A percentile compares a stretch with the other conserved stretches of the same genome.
phyloP scores from a whole-genome alignment of 441 rosid species.

The Melastoma candidum region DNA sequence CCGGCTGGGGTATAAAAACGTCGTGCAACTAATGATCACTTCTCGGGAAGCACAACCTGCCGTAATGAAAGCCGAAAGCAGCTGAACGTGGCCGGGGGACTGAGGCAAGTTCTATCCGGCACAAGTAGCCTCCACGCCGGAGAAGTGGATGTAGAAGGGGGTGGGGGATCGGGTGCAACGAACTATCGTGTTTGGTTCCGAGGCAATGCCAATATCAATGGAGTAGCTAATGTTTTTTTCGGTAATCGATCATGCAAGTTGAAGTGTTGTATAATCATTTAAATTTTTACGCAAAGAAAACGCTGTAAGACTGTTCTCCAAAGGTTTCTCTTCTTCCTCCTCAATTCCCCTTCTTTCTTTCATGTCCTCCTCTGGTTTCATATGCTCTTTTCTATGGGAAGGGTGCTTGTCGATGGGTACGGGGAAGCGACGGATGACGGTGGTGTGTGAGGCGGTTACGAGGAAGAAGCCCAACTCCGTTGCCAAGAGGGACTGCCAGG shows the following conservation, averaged over 20 bases:
- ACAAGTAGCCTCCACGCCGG: no score
- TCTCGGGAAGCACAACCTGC: constrained; percentile 41
- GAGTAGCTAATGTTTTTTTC: no score
- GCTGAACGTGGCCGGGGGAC: constrained; percentile 18
- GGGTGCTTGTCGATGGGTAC: constrained; percentile 37
- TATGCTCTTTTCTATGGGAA: constrained; percentile 12
- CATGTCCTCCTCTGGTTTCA: neutral
- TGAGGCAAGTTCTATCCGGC: no score
- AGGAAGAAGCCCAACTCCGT: constrained; percentile 77
- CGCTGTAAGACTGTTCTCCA: constrained; percentile 23
- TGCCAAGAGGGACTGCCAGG: constrained; percentile 73
- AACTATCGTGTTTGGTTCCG: no score
- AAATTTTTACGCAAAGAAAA: no score
- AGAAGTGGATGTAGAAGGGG: no score
- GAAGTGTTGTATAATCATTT: no score
- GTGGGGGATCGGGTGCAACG: no score
- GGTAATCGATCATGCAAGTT: no score
- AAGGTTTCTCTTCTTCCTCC: constrained; percentile 28
- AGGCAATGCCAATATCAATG: no score
- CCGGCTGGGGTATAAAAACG: no score
- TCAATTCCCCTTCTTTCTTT: neutral
- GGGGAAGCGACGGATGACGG: constrained; percentile 26
- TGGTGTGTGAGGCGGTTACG: constrained; percentile 75
- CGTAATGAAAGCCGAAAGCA: constrained; percentile 68
- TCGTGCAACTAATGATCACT: no score